phyloP scores from a whole-genome alignment of 495 filamentous ascomycete genomes.

The Cercophora samala region DNA sequence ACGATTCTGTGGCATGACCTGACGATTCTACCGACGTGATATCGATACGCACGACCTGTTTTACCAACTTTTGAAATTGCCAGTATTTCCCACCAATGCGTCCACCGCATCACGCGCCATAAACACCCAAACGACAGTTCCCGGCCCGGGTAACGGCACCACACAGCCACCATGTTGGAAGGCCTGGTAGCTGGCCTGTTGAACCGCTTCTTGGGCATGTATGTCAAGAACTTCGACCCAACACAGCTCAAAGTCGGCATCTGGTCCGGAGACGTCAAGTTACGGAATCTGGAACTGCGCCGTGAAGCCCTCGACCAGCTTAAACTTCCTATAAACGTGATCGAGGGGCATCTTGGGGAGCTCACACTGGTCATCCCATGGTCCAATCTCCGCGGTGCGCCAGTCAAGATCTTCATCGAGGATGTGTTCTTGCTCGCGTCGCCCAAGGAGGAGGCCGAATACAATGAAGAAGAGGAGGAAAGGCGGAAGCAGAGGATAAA shows the following conservation, averaged over 20 bases:
- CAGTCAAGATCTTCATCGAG: conserved; percentile 90
- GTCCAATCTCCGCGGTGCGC: conserved; percentile 91
- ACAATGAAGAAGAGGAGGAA: conserved; percentile 88
- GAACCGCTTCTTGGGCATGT: conserved; percentile 98
- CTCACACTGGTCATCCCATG: conserved; percentile 91
- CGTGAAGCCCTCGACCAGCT: conserved; percentile 95
- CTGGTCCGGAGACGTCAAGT: conserved; percentile 95
- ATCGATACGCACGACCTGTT: not conserved
- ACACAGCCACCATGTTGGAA: conserved; percentile 55
- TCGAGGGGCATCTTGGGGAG: conserved; percentile 88
- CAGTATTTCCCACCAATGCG: conserved; percentile 31
- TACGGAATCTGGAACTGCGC: conserved; percentile 85
- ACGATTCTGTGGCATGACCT: conserved; percentile 12
- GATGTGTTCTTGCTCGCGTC: conserved; percentile 94
- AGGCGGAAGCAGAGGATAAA: conserved; percentile 78
- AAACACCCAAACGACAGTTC: conserved; percentile 27
- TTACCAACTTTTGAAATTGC: not conserved
- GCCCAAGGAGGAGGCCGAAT: conserved; percentile 89
- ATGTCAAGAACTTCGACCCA: conserved; percentile 97
- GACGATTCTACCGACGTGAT: conserved; percentile 1
- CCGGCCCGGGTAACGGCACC: conserved; percentile 56
- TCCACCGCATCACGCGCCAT: conserved; percentile 26
- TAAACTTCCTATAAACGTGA: conserved; percentile 90
- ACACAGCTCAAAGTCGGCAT: conserved; percentile 96
- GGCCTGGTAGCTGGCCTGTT: conserved; percentile 80